These are phyloP conservation scores for Auriscalpium vulgare DNA, from an alignment of 768 basidiomycete genomes.

Conservation along the genomic window DNA sequence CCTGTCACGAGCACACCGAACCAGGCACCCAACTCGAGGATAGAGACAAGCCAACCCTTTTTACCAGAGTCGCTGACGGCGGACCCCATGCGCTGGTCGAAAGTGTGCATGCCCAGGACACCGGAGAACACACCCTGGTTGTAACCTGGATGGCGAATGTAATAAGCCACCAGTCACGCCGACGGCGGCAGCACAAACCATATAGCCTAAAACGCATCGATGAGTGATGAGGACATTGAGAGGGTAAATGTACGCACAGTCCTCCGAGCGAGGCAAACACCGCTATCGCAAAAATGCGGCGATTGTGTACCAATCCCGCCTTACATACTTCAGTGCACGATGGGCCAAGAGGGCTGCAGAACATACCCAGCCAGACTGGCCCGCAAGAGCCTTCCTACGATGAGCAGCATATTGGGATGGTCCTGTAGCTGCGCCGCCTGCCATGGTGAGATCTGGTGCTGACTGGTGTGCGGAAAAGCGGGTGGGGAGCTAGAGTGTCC, in stretches of 20 bases:
- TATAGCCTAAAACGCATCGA: slow-evolving; percentile 40
- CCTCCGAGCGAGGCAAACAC: slow-evolving; percentile 78
- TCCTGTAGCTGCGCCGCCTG: not conserved
- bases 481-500: not conserved
- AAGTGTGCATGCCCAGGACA: slow-evolving; percentile 52
- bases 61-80: slow-evolving; percentile 42
- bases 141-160: slow-evolving; percentile 36
- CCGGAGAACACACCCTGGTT: slow-evolving; percentile 75
- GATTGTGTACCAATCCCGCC: slow-evolving; percentile 62
- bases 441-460: not conserved
- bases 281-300: slow-evolving; percentile 55
- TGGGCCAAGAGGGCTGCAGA: not conserved
- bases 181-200: slow-evolving; percentile 30
- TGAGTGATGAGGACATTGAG: not conserved
- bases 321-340: slow-evolving; percentile 14
- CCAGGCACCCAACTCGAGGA: slow-evolving; percentile 73
- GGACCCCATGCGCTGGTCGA: slow-evolving; percentile 45
- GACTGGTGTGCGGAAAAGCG: not conserved
- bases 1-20: slow-evolving; percentile 67
- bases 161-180: not conserved
- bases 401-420: slow-evolving; percentile 23
- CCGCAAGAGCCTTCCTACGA: slow-evolving; percentile 48
- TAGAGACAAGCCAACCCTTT: slow-evolving; percentile 68
- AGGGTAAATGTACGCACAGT: slow-evolving; percentile 37
- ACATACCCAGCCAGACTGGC: slow-evolving; percentile 58